These are phyloP conservation scores for Auricularia sp. DNA, from an alignment of 768 basidiomycete genomes.

Conservation along the genomic window DNA sequence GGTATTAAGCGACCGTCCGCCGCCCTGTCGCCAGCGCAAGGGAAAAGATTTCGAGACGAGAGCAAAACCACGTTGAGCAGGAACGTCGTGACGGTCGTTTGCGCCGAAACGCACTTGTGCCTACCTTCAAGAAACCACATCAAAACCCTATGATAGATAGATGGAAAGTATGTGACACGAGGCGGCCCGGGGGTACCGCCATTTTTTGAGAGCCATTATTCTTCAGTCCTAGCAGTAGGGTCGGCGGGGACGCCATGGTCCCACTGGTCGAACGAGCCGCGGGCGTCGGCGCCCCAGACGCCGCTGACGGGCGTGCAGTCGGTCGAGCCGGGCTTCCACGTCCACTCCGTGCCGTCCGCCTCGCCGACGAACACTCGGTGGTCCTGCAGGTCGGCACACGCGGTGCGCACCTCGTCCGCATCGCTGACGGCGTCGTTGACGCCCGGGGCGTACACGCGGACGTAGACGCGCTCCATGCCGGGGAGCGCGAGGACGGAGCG, in stretches of 20 bases:
- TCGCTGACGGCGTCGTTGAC: background rate
- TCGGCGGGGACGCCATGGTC: background rate
- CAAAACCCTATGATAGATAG: too few relatives aligned
- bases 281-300: background rate
- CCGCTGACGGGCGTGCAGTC: background rate
- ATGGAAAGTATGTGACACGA: too few relatives aligned
- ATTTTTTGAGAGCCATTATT: too few relatives aligned
- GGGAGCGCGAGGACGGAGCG: background rate
- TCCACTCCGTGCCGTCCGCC: background rate
- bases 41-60: too few relatives aligned
- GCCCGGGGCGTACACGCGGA: background rate
- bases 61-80: too few relatives aligned
- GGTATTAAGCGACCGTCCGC: too few relatives aligned
- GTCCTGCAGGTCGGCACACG: background rate
- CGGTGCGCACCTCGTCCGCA: background rate
- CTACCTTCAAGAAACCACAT: too few relatives aligned
- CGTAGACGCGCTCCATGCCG: background rate
- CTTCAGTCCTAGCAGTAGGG: too few relatives aligned
- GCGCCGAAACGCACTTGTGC: too few relatives aligned
- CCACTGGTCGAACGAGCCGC: background rate
- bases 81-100: too few relatives aligned
- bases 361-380: background rate
- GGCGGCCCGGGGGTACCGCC: too few relatives aligned
- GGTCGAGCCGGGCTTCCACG: background rate
- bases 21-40: too few relatives aligned